Conservation (phyloP, 2,329 filamentous ascomycete genomes). For the Stylonectria norvegica region DNA sequence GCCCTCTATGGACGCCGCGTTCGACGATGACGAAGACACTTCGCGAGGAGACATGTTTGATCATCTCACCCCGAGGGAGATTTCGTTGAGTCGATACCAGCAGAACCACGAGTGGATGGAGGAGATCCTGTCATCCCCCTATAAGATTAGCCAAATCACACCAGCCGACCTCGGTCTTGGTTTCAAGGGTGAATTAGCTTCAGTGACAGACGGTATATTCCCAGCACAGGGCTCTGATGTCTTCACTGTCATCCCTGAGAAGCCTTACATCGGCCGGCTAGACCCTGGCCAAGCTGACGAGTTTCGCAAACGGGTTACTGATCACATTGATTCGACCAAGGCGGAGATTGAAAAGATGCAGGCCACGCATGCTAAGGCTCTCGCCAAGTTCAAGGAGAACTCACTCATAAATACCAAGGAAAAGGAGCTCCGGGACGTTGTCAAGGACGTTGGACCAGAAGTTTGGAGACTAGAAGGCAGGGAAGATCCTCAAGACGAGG, state of each 20-base stretch:
- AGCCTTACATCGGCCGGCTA: conserved; percentile 61
- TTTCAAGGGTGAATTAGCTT: conserved; percentile 74
- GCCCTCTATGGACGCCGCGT: conserved; percentile 40
- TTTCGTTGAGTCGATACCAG: conserved; percentile 81
- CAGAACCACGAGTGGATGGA: conserved; percentile 99
- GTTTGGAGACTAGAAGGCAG: conserved; percentile 60
- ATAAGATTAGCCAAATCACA: conserved; percentile 77
- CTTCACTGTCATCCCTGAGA: conserved; percentile 44
- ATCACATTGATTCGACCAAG: conserved; percentile 69
- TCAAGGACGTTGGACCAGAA: conserved; percentile 58
- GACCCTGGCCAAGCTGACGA: conserved; percentile 76
- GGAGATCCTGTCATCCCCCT: conserved; percentile 88
- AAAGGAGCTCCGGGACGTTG: conserved; percentile 65
- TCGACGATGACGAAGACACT: conserved; percentile 89
- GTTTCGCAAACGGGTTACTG: conserved; percentile 74
- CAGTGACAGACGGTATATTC: conserved; percentile 81
- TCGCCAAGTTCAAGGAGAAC: conserved; percentile 70
- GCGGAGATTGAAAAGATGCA: conserved; percentile 84
- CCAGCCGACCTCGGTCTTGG: conserved; percentile 86
- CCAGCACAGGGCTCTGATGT: conserved; percentile 57
- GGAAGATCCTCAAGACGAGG: conserved; percentile 50
- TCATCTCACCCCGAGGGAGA: conserved; percentile 80
- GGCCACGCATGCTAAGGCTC: conserved; percentile 68
- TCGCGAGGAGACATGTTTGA: conserved; percentile 87
- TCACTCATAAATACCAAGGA: conserved; percentile 72